Percentiles rank a stretch among this genome's conserved stretches.
phyloP scores from a whole-genome alignment of 2,329 filamentous ascomycete genomes.

The Onygenales sp. region DNA sequence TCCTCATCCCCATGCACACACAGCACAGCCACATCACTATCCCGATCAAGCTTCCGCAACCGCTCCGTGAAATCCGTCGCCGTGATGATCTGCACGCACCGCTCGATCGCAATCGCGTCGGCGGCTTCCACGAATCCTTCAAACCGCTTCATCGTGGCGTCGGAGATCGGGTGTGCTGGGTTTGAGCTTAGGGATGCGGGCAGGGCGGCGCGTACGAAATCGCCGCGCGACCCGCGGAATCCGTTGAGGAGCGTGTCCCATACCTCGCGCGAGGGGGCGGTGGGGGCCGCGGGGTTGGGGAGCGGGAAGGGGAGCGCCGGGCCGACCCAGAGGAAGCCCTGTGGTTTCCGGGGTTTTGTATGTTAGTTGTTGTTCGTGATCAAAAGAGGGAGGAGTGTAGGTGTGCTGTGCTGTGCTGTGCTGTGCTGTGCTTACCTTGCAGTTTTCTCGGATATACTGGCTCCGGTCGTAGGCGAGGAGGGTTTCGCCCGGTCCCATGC shows the following conservation, averaged over 20 bases:
- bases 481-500: slow-evolving; percentile 22
- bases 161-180: slow-evolving; percentile 10
- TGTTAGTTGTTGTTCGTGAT: not conserved
- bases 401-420: not conserved
- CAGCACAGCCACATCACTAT: slow-evolving; percentile 13
- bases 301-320: slow-evolving; percentile 16
- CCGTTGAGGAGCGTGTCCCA: slow-evolving; percentile 20
- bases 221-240: slow-evolving; percentile 14
- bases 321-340: slow-evolving; percentile 20
- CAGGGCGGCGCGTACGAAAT: slow-evolving; percentile 14
- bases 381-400: not conserved
- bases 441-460: slow-evolving; percentile 14
- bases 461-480: slow-evolving; percentile 16
- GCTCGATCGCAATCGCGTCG: slow-evolving; percentile 19
- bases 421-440: slow-evolving; percentile 9
- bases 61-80: slow-evolving; percentile 17
- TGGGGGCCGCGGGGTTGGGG: slow-evolving; percentile 14
- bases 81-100: slow-evolving; percentile 20
- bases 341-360: not conserved
- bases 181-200: slow-evolving; percentile 14
- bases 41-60: slow-evolving; percentile 10
- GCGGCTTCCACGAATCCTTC: slow-evolving; percentile 17
- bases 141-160: slow-evolving; percentile 13
- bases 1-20: slow-evolving; percentile 21
- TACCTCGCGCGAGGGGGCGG: slow-evolving; percentile 14